Base-by-base conservation (phyloP, 192 early-diverging fungal genomes). In the Backusella circina region DNA sequence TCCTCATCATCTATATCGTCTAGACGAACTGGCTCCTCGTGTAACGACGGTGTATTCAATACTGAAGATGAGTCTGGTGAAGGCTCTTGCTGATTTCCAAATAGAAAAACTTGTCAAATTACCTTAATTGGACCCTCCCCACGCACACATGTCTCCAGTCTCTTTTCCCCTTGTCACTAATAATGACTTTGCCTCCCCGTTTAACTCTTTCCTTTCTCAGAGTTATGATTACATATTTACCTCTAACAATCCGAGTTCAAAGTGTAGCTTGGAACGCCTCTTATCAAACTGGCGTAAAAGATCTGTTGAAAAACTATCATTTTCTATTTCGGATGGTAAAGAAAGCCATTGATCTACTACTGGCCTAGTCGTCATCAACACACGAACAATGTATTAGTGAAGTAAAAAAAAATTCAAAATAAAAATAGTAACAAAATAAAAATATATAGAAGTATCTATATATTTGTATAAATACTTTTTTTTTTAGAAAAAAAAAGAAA, bases 221-320 rank as follows among this genome's bases (percentile, higher is more conserved):
- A 18, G 18, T 6, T 47, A 47, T 47, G 18, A 47, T 47, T 47
- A 47, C n/a, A n/a, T 47, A 47, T 23, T 67, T 47, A 75, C 73
- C 65, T 75, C 65, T 41, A 57, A 36, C 31, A 41, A 26, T 13
- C 39, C 65, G 50, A 78, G 67, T 39, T 78, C 77, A 8, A 41
- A 30, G 23, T 72, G 71, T 15, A 78, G 21, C 37, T 67, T 65
- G 15, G 77, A 78, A 9, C 73, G 65, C 31, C 32, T 79, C 18
- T 65, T 79, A 65, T 79, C 77, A 26, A 79, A 79, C 50, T 74
- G 67, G 15, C 32, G 66, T 28, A 79, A 71, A 33, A 79, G 68
- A 26, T 79, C 77, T 36, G 68, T 72, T 33, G 73, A 68, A 74
- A 79, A 79, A 2, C 67, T 39, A 65, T 65, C 47, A 41, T 75